Conservation (phyloP, 257 asterid genomes). For the Solanum ahanhuiri region DNA sequence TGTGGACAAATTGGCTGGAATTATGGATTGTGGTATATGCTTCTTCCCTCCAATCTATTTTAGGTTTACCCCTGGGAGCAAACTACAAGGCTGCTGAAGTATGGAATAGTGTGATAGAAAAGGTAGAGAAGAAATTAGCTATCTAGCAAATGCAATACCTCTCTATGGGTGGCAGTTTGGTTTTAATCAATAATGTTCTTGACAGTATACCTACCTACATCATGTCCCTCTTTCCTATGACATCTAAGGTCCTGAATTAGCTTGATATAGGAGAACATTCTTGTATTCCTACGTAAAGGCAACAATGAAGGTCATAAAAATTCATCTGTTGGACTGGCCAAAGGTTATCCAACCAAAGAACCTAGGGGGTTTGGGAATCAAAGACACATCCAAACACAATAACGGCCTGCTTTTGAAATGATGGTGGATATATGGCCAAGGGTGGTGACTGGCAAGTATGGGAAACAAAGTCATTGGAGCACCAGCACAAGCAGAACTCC, state of each 20-base stretch:
- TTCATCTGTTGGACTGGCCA: background rate
- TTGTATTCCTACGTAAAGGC: background rate
- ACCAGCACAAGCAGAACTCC: background rate
- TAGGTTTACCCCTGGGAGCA: background rate
- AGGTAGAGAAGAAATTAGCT: background rate
- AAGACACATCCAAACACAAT: background rate
- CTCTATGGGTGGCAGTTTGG: background rate
- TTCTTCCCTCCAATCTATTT: background rate
- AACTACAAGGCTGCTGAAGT: background rate
- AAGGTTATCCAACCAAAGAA: background rate
- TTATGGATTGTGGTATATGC: background rate
- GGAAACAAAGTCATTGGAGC: background rate
- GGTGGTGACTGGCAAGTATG: background rate
- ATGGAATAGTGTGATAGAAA: background rate
- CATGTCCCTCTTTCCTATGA: background rate
- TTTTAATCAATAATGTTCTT: background rate
- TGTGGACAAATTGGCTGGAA: background rate
- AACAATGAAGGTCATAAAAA: background rate
- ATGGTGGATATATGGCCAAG: background rate
- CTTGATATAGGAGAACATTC: background rate
- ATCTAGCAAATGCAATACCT: background rate
- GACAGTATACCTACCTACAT: background rate
- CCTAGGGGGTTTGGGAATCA: background rate
- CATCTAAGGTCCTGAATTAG: background rate
- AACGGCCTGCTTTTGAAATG: background rate